A percentile compares a stretch with the other conserved stretches of the same genome.
Evolutionary conservation across 2,329 filamentous ascomycete species (phyloP).

Genomic region (Cryphonectria japonica): DNA sequence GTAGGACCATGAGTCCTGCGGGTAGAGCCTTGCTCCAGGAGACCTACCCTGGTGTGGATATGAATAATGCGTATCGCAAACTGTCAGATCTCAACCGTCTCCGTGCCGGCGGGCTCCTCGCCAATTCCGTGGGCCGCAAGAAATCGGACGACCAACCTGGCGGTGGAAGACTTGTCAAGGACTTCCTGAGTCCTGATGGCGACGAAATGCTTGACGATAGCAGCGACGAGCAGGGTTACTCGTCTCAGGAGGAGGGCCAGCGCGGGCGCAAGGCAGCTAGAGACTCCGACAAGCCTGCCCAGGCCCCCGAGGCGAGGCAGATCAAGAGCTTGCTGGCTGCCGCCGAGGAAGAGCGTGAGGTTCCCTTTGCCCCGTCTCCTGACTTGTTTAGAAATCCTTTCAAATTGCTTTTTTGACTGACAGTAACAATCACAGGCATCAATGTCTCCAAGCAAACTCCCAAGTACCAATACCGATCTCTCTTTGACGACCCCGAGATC

Average conservation of each 20-base stretch:
- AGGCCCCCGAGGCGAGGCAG: conserved; percentile 40
- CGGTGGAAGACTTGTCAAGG: conserved; percentile 66
- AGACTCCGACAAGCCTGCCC: conserved; percentile 38
- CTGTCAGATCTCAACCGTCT: conserved; percentile 73
- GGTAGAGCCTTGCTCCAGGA: conserved; percentile 56
- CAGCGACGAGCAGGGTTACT: conserved; percentile 64
- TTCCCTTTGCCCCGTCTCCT: neutral
- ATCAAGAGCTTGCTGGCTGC: conserved; percentile 70
- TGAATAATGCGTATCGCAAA: conserved; percentile 70
- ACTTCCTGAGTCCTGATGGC: conserved; percentile 67
- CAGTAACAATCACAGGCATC: conserved; percentile 45
- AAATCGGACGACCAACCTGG: conserved; percentile 47
- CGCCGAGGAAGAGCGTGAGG: conserved; percentile 78
- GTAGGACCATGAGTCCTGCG: conserved; percentile 44
- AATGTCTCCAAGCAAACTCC: conserved; percentile 55
- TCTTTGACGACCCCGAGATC: conserved; percentile 69
- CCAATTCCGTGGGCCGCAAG: conserved; percentile 64
- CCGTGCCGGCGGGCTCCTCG: conserved; percentile 65
- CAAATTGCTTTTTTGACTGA: neutral
- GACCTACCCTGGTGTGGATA: conserved; percentile 63
- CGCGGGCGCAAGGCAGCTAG: conserved; percentile 62
- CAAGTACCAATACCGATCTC: conserved; percentile 62
- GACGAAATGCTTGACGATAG: conserved; percentile 67
- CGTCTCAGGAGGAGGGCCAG: conserved; percentile 69
- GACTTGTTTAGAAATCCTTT: neutral